Evolutionary conservation across 495 filamentous ascomycete species (phyloP).

Genomic region (Xylaria venustula): DNA sequence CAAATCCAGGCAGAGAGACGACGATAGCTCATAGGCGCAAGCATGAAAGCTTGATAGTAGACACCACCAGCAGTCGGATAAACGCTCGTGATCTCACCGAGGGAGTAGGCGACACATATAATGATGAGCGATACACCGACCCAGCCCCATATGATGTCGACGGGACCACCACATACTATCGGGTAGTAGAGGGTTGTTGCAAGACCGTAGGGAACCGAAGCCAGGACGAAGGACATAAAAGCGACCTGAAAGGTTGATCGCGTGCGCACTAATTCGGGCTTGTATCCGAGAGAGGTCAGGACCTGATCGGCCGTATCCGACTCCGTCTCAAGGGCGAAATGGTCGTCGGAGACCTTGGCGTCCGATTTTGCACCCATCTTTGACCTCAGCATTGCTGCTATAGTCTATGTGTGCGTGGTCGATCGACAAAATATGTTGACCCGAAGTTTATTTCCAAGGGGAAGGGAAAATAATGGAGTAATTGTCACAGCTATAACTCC

Average conservation of each 20-base stretch:
- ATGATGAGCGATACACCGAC: conserved; percentile 49
- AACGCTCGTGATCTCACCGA: conserved; percentile 57
- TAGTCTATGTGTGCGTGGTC: too few relatives aligned
- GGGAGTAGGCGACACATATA: conserved; percentile 49
- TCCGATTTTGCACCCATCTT: conserved; percentile 8
- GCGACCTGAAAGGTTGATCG: conserved; percentile 56
- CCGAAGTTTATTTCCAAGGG: neutral
- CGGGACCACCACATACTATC: conserved; percentile 62
- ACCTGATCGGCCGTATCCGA: conserved; percentile 42
- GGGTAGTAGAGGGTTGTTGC: conserved; percentile 70
- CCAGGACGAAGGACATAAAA: conserved; percentile 58
- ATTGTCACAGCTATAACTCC: neutral
- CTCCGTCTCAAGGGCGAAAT: conserved; percentile 14
- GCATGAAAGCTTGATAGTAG: conserved; percentile 58
- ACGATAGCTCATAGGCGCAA: conserved; percentile 40
- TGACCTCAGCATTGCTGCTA: neutral
- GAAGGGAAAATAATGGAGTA: neutral
- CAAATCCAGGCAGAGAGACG: conserved; percentile 60
- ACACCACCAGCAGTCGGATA: conserved; percentile 57
- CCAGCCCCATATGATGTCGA: conserved; percentile 66
- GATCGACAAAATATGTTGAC: neutral
- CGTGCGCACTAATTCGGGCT: conserved; percentile 48
- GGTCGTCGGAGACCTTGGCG: conserved; percentile 1
- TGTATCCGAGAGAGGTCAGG: conserved; percentile 53
- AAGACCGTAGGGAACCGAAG: conserved; percentile 62